Percentiles rank a stretch among this genome's conserved stretches.
Conservation (phyloP, 2,329 filamentous ascomycete genomes). For the Trichoderma asperellum region DNA sequence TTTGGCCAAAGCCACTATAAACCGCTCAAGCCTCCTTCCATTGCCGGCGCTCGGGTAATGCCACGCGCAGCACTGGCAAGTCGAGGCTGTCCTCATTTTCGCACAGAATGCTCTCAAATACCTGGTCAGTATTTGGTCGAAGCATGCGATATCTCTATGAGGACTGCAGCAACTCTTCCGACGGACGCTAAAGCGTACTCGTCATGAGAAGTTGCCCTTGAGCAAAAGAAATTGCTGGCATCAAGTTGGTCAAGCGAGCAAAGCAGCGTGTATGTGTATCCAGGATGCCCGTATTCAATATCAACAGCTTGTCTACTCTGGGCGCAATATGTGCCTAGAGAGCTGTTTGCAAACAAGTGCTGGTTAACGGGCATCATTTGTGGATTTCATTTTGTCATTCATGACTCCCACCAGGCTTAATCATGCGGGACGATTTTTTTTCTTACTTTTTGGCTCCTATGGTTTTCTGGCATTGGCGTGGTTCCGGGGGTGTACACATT, state of each 20-base stretch:
- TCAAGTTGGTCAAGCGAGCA: conserved; percentile 49
- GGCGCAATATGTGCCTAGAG: background rate
- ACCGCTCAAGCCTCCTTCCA: conserved; percentile 27
- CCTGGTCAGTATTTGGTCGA: conserved; percentile 56
- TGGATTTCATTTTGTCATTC: background rate
- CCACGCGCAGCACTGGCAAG: conserved; percentile 48
- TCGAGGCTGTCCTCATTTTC: conserved; percentile 62
- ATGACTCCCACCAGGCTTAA: background rate
- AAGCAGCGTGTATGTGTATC: conserved; percentile 53
- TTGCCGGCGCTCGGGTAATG: conserved; percentile 13
- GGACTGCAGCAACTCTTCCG: conserved; percentile 34
- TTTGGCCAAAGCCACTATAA: conserved; percentile 13
- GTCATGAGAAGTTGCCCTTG: conserved; percentile 17
- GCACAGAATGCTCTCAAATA: conserved; percentile 48
- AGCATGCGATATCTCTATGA: conserved; percentile 36
- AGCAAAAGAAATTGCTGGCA: conserved; percentile 25
- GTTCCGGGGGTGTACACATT: background rate
- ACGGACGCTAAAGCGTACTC: conserved; percentile 19
- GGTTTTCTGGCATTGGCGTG: background rate
- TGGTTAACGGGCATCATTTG: background rate
- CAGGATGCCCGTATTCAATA: background rate
- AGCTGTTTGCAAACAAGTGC: background rate
- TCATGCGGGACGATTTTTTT: background rate
- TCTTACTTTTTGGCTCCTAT: background rate
- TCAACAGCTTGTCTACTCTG: conserved; percentile 3